A percentile compares a stretch with the other conserved stretches of the same genome.
These are phyloP conservation scores for Colletotrichum lentis DNA, from an alignment of 2,329 filamentous ascomycete species.

Conservation along the genomic window DNA sequence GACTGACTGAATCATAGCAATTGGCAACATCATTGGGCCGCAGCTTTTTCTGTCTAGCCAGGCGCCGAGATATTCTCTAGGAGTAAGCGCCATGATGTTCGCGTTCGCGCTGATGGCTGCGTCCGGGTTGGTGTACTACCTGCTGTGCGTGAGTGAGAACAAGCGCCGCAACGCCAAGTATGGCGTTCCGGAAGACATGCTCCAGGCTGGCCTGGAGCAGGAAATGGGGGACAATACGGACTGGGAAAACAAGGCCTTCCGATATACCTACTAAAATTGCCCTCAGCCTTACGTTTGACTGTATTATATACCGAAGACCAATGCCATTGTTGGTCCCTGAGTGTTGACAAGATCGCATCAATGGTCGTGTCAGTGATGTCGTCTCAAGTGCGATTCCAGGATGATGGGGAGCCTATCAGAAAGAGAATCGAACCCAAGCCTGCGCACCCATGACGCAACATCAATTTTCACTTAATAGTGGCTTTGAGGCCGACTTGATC, in stretches of 20 bases:
- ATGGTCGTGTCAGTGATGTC: not conserved
- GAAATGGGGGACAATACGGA: constrained; percentile 35
- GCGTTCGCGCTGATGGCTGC: constrained; percentile 43
- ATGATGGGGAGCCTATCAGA: not conserved
- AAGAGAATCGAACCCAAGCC: not conserved
- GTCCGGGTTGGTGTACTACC: constrained; percentile 39
- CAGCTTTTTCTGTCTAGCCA: constrained; percentile 44
- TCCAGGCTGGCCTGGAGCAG: constrained; percentile 32
- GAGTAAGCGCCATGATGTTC: constrained; percentile 43
- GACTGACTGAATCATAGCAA: constrained; percentile 30
- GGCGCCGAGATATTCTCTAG: constrained; percentile 43
- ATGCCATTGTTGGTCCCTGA: not conserved
- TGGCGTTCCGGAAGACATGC: constrained; percentile 21
- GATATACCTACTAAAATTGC: constrained; percentile 29
- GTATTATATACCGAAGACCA: too few relatives aligned
- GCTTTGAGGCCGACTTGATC: not conserved
- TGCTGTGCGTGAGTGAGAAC: constrained; percentile 41
- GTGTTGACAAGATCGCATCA: not conserved
- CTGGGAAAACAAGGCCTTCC: constrained; percentile 34
- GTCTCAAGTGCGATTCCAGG: not conserved
- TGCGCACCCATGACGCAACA: not conserved
- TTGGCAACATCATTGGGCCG: constrained; percentile 46
- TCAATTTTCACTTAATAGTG: not conserved
- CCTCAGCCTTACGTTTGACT: not conserved
- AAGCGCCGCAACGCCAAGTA: constrained; percentile 38